Percentiles rank a stretch among this genome's conserved stretches.
Evolutionary conservation across 257 asterid species (phyloP).

Genomic region (Phtheirospermum japonicum): DNA sequence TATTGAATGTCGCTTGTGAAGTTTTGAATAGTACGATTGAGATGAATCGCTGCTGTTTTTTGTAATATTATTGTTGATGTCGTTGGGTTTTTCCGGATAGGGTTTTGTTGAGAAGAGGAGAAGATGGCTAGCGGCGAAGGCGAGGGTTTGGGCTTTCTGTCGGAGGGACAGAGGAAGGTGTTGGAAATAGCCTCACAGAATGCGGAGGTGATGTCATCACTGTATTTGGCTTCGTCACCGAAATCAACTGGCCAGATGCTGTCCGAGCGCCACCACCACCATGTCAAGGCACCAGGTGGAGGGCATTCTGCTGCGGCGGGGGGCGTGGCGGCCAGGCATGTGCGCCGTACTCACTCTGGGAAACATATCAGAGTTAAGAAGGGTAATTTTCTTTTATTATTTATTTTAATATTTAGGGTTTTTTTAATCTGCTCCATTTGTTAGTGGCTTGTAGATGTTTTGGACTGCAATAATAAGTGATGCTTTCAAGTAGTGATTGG

Average conservation of each 20-base stretch:
- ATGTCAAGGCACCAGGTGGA: slow-evolving; percentile 65
- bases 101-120: slow-evolving; percentile 40
- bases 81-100: slow-evolving; percentile 29
- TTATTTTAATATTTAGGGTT: not conserved
- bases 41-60: slow-evolving; percentile 15
- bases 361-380: slow-evolving; percentile 69
- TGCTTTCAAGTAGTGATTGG: not conserved
- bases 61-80: not conserved
- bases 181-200: slow-evolving; percentile 68
- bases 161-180: slow-evolving; percentile 85
- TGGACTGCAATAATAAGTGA: not conserved
- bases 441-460: not conserved
- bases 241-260: slow-evolving; percentile 47
- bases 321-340: slow-evolving; percentile 66
- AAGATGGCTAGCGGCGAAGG: slow-evolving; percentile 72
- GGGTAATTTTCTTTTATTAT: slow-evolving; percentile 42
- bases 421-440: not conserved
- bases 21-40: slow-evolving; percentile 3
- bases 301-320: slow-evolving; percentile 63
- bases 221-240: slow-evolving; percentile 49
- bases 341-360: slow-evolving; percentile 82
- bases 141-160: slow-evolving; percentile 92
- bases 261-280: slow-evolving; percentile 53
- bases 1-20: not conserved
- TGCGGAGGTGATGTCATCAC: slow-evolving; percentile 63